Conservation (phyloP, 108 stramenopile genomes). For the Chaetoceros tenuissimus region DNA sequence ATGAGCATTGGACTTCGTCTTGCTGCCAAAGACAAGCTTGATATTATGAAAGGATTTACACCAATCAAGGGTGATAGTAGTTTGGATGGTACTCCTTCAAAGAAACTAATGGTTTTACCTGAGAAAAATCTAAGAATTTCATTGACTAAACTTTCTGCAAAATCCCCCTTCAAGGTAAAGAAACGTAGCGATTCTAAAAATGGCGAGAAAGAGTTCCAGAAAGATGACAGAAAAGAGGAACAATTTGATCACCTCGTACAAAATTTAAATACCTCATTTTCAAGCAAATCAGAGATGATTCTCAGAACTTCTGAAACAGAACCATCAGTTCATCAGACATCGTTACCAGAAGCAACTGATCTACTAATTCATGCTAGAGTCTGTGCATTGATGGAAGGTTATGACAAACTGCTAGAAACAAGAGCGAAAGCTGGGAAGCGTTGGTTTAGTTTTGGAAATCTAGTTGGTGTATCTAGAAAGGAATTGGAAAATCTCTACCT, state of each 20-base stretch:
- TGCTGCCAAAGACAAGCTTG: neutral
- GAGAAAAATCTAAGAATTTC: neutral
- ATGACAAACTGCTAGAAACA: slow-evolving; percentile 3
- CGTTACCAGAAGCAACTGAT: slow-evolving; percentile 50
- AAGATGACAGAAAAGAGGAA: too few relatives aligned
- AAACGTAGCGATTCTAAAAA: neutral
- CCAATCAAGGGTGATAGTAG: neutral
- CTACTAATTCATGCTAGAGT: slow-evolving; percentile 31
- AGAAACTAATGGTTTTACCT: neutral
- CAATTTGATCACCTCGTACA: too few relatives aligned
- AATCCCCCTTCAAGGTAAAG: neutral
- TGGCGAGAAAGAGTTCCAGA: neutral
- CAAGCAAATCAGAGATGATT: slow-evolving; percentile 14
- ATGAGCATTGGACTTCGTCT: neutral
- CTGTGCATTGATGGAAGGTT: slow-evolving; percentile 43
- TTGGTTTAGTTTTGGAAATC: neutral
- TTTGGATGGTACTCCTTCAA: neutral
- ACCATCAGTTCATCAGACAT: slow-evolving; percentile 53
- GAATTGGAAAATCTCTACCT: neutral
- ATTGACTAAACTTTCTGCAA: neutral
- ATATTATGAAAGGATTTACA: neutral
- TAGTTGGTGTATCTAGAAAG: neutral
- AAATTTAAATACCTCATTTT: neutral
- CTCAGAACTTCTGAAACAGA: slow-evolving; percentile 33
- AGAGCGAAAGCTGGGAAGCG: neutral